Evolutionary conservation across 371 early-diverging fungal species (phyloP).

Genomic region (Zopfochytrium polystomum): DNA sequence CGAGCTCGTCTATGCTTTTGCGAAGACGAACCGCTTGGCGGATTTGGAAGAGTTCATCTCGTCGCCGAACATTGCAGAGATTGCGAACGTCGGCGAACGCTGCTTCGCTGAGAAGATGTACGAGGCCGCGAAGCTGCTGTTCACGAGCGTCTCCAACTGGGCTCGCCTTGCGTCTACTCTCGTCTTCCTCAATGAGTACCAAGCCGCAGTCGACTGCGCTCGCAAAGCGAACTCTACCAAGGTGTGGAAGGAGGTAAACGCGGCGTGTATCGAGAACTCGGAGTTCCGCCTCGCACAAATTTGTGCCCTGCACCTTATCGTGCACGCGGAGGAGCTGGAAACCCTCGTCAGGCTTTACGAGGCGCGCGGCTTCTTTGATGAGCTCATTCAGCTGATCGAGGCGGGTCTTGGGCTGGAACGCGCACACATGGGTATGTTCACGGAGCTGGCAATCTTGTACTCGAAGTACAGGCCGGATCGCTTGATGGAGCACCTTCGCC

Average conservation of each 20-base stretch:
- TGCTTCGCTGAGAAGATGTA: conserved; percentile 89
- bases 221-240: conserved; percentile 94
- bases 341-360: conserved; percentile 85
- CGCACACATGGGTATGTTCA: conserved; percentile 99
- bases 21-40: conserved; percentile 84
- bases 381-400: conserved; percentile 85
- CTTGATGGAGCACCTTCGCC: conserved; percentile 93
- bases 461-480: conserved; percentile 90
- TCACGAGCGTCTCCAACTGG: conserved; percentile 92
- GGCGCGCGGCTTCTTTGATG: conserved; percentile 80
- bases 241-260: conserved; percentile 97
- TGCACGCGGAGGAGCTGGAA: conserved; percentile 95
- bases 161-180: conserved; percentile 91
- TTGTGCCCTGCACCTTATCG: conserved; percentile 91
- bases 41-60: conserved; percentile 92
- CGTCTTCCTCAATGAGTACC: conserved; percentile 90
- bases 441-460: conserved; percentile 93
- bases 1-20: conserved; percentile 90
- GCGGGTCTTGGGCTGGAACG: conserved; percentile 92
- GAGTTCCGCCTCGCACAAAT: conserved; percentile 97
- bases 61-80: conserved; percentile 88
- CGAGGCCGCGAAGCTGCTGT: conserved; percentile 91
- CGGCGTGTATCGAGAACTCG: conserved; percentile 86
- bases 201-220: conserved; percentile 95
- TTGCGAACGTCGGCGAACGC: conserved; percentile 88